These are phyloP conservation scores for Dimargaris xerosporica DNA, from an alignment of 192 early-diverging fungal genomes.

Conservation along the genomic window DNA sequence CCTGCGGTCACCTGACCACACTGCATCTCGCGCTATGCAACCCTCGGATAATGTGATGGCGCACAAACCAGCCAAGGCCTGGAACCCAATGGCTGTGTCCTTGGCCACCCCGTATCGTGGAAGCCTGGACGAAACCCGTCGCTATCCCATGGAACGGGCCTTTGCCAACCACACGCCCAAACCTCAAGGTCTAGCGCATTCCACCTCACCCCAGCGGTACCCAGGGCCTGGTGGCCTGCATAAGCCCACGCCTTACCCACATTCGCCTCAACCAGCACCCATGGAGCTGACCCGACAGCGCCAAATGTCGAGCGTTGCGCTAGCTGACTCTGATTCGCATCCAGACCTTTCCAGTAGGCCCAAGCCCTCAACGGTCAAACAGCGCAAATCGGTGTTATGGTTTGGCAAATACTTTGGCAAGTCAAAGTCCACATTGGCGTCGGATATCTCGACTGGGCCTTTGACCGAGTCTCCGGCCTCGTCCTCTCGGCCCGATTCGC, in stretches of 20 bases:
- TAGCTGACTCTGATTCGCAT: neutral
- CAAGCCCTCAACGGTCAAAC: neutral
- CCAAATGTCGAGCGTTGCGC: neutral
- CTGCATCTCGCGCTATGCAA: neutral
- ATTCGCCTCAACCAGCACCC: neutral
- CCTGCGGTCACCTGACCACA: neutral
- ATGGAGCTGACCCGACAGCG: neutral
- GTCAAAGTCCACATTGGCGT: neutral
- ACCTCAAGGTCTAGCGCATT: neutral
- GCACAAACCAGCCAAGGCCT: neutral
- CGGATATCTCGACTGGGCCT: no score
- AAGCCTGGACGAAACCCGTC: slow-evolving; percentile 6
- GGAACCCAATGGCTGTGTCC: neutral
- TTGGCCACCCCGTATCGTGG: neutral
- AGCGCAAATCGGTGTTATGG: neutral
- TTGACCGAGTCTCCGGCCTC: no score
- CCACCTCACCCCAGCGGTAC: neutral
- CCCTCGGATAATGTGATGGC: neutral
- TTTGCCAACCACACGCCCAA: neutral
- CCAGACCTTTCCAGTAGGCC: neutral
- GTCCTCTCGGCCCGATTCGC: neutral
- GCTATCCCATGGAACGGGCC: neutral
- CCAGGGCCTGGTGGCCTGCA: neutral
- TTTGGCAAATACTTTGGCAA: slow-evolving; percentile 9
- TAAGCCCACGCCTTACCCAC: neutral